phyloP scores from a whole-genome alignment of 352 stramenopile species.

The Phytophthora tentaculata region DNA sequence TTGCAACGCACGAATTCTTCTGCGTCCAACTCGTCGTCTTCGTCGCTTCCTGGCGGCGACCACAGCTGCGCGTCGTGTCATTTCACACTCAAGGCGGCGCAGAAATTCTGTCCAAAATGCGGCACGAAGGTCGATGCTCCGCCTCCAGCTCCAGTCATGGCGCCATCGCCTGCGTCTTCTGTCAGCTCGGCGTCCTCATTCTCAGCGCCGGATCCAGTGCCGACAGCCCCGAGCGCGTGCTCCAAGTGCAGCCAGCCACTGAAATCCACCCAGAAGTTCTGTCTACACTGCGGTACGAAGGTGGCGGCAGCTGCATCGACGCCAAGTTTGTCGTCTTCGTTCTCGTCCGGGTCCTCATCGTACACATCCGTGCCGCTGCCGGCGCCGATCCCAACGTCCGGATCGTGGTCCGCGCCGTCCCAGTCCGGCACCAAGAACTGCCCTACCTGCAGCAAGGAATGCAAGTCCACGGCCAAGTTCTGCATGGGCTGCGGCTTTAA shows the following conservation, averaged over 20 bases:
- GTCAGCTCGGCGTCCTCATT: slow-evolving; percentile 41
- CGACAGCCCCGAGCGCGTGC: slow-evolving; percentile 35
- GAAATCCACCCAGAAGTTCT: slow-evolving; percentile 79
- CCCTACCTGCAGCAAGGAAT: slow-evolving; percentile 66
- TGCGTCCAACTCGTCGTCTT: slow-evolving; percentile 36
- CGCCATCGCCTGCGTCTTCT: slow-evolving; percentile 36
- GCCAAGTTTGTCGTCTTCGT: slow-evolving; percentile 30
- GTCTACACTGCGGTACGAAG: slow-evolving; percentile 77
- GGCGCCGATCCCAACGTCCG: slow-evolving; percentile 59
- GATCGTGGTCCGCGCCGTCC: slow-evolving; percentile 39
- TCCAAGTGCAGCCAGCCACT: slow-evolving; percentile 53
- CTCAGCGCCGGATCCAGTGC: slow-evolving; percentile 22
- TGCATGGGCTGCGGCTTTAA: slow-evolving; percentile 84
- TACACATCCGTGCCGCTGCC: slow-evolving; percentile 59
- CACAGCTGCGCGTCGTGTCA: slow-evolving; percentile 55
- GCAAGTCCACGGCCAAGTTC: slow-evolving; percentile 83
- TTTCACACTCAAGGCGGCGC: slow-evolving; percentile 57
- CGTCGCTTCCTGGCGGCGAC: slow-evolving; percentile 26
- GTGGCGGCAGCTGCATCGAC: slow-evolving; percentile 33
- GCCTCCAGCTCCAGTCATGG: slow-evolving; percentile 13
- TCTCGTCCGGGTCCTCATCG: slow-evolving; percentile 34
- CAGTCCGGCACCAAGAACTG: slow-evolving; percentile 66
- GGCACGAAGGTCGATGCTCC: slow-evolving; percentile 42
- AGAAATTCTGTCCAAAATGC: slow-evolving; percentile 87
- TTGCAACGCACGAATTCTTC: slow-evolving; percentile 35